Evolutionary conservation across 176 grass and related monocot species (phyloP).

Genomic region (Carex kokanica): DNA sequence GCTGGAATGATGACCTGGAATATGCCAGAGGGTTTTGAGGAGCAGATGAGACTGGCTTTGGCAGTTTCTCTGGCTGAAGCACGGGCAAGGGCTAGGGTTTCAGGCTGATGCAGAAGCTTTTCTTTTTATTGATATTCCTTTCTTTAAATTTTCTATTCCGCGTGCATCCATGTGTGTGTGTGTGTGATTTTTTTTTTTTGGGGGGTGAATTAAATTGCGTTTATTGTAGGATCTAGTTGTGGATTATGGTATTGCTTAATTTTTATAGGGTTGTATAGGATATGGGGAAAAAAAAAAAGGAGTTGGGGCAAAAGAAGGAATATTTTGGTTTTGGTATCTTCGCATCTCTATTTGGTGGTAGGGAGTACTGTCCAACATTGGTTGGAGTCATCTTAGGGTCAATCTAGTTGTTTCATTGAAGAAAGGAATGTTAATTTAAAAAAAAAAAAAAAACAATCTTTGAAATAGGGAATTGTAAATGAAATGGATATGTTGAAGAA

Average conservation of each 20-base stretch:
- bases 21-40: conserved; percentile 83
- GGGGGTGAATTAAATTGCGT: background rate
- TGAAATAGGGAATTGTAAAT: conserved; percentile 10
- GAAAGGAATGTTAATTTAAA: background rate
- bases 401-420: background rate
- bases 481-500: conserved; percentile 11
- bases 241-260: background rate
- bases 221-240: background rate
- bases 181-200: too few species aligned
- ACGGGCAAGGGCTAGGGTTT: conserved; percentile 33
- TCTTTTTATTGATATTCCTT: background rate
- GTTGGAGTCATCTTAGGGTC: background rate
- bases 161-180: background rate
- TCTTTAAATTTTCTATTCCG: conserved; percentile 28
- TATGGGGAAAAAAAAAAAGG: background rate
- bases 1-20: conserved; percentile 33
- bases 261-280: conserved; percentile 16
- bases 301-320: background rate
- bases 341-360: background rate
- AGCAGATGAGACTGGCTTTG: conserved; percentile 91
- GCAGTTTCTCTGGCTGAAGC: conserved; percentile 76
- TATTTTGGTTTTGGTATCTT: background rate
- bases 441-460: background rate
- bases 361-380: background rate
- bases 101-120: conserved; percentile 32